Conservation (phyloP, 306 rosid species). For the Gastrolobium bilobum region DNA sequence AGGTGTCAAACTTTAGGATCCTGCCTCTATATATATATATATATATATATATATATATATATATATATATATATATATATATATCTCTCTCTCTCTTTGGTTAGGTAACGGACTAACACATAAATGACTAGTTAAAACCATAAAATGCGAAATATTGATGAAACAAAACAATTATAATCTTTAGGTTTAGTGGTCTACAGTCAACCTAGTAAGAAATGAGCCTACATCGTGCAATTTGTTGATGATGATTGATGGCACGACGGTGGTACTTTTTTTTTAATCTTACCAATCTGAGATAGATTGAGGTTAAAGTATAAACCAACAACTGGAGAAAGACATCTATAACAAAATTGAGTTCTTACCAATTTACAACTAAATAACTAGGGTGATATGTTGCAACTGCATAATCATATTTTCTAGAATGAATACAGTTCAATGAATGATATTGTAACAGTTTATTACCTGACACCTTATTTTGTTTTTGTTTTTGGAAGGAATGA, state of each 20-base stretch:
- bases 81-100: conserved; percentile 18
- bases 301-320: conserved; percentile 24
- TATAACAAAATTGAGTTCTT: background rate
- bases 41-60: no score
- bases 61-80: no score
- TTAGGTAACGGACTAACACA: conserved; percentile 44
- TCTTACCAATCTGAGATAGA: background rate
- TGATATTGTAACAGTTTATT: background rate
- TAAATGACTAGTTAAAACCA: background rate
- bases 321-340: background rate
- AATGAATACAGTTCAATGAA: background rate
- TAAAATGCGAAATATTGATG: background rate
- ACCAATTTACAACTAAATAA: background rate
- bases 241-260: conserved; percentile 41
- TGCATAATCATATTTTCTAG: background rate
- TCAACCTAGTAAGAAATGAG: conserved; percentile 49
- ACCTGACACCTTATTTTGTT: background rate
- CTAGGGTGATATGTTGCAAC: background rate
- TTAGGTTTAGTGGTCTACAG: conserved; percentile 34
- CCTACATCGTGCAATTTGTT: conserved; percentile 45
- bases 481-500: background rate
- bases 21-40: no score
- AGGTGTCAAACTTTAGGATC: no score
- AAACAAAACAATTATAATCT: background rate
- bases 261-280: conserved; percentile 5